Conservation (phyloP, 345 rosid species). For the Gossypium raimondii region DNA sequence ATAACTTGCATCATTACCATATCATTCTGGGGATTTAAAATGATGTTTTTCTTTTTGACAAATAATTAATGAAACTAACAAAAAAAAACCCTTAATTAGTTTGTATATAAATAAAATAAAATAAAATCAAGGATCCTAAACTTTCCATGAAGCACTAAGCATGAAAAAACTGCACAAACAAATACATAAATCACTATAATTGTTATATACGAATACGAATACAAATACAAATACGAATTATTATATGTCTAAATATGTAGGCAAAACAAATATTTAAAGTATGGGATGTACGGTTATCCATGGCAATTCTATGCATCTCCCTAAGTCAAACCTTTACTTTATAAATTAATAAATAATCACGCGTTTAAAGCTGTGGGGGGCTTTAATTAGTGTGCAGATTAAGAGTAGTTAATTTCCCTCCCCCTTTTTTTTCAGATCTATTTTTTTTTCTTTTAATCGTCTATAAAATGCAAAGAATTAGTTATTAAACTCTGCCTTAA, state of each 20-base stretch:
- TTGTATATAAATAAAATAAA: neutral
- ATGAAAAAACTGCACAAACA: too few species aligned
- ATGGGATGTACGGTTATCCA: neutral
- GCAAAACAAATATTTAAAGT: too few species aligned
- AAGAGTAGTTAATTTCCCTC: neutral
- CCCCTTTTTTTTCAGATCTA: accelerated
- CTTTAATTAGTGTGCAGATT: neutral
- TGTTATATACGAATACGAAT: too few species aligned
- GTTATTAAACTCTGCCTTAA: too few species aligned
- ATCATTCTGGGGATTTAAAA: neutral
- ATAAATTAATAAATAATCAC: neutral
- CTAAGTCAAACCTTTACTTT: neutral
- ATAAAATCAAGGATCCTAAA: neutral
- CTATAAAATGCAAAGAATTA: too few species aligned
- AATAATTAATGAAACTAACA: neutral
- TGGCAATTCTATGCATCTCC: neutral
- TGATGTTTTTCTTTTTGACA: neutral
- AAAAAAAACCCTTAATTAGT: too few species aligned
- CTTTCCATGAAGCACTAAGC: neutral
- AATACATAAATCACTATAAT: too few species aligned
- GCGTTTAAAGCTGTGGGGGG: neutral
- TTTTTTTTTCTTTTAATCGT: too few species aligned
- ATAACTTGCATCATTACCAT: neutral
- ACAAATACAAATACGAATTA: too few species aligned
- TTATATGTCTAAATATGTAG: too few species aligned